Evolutionary conservation across 2,329 filamentous ascomycete genomes (phyloP).

Genomic region (Colletotrichum cuscutae): DNA sequence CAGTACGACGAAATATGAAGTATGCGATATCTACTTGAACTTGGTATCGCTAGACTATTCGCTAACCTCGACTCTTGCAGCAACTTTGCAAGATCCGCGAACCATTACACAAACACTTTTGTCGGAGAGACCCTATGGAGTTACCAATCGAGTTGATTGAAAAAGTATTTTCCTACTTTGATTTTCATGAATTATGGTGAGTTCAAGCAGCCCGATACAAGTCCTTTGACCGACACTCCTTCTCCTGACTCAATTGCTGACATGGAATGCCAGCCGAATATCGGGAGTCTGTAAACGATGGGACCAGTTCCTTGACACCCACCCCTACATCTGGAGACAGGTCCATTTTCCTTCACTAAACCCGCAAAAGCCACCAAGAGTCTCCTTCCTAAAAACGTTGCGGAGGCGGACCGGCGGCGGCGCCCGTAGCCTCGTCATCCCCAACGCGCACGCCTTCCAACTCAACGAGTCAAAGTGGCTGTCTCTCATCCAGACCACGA

Average conservation of each 20-base stretch:
- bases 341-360: conserved; percentile 24
- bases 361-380: conserved; percentile 15
- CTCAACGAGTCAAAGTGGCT: conserved; percentile 32
- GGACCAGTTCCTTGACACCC: conserved; percentile 30
- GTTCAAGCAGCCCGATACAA: not conserved
- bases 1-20: conserved; percentile 47
- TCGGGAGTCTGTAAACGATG: conserved; percentile 34
- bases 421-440: conserved; percentile 28
- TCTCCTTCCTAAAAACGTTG: conserved; percentile 26
- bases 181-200: conserved; percentile 39
- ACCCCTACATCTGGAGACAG: conserved; percentile 33
- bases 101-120: conserved; percentile 47
- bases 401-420: conserved; percentile 25
- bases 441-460: conserved; percentile 27
- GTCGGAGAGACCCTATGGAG: conserved; percentile 46
- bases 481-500: conserved; percentile 30
- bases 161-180: conserved; percentile 47
- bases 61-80: conserved; percentile 36
- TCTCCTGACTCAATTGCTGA: not conserved
- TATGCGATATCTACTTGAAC: conserved; percentile 32
- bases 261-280: conserved; percentile 5
- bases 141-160: conserved; percentile 50
- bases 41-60: not conserved
- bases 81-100: conserved; percentile 47
- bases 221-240: too few species aligned